A percentile compares a stretch with the other conserved stretches of the same genome.
These are phyloP conservation scores for Boletus vermiculosoides DNA, from an alignment of 768 basidiomycete species.

Conservation along the genomic window DNA sequence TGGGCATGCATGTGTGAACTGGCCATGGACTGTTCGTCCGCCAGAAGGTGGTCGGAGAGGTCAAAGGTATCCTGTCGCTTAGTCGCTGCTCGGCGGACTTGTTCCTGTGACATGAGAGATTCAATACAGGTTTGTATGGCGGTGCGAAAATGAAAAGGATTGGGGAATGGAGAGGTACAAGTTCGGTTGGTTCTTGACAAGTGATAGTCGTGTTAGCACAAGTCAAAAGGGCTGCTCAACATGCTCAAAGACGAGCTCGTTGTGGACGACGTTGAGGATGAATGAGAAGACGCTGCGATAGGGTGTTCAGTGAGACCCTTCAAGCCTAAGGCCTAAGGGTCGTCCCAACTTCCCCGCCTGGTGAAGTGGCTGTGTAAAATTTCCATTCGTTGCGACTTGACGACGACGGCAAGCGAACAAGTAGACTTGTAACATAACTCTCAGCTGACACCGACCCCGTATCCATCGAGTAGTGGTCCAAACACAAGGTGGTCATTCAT, in stretches of 20 bases:
- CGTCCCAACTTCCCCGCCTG: neutral
- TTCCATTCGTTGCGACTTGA: neutral
- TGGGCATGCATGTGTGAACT: slow-evolving; percentile 47
- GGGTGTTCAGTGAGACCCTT: neutral
- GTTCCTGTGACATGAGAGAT: slow-evolving; percentile 31
- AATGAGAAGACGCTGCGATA: neutral
- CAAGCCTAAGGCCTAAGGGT: no score
- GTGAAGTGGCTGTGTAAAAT: slow-evolving; percentile 18
- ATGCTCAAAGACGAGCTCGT: slow-evolving; percentile 21
- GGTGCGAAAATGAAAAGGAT: slow-evolving; percentile 2
- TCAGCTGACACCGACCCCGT: neutral
- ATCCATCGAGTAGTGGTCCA: neutral
- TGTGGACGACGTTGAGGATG: slow-evolving; percentile 10
- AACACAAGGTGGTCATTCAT: no score
- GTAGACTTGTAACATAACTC: no score
- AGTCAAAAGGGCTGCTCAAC: slow-evolving; percentile 6
- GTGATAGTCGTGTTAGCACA: neutral
- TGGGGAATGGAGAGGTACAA: neutral
- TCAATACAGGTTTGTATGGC: slow-evolving; percentile 1
- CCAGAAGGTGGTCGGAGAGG: slow-evolving; percentile 60
- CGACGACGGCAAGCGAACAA: neutral
- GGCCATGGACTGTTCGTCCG: slow-evolving; percentile 51
- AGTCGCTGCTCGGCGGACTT: slow-evolving; percentile 15
- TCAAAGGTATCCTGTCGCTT: slow-evolving; percentile 67
- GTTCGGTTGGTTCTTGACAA: neutral